Percentiles rank a stretch among this genome's conserved stretches.
These are phyloP conservation scores for Erythrophleum ivorense DNA, from an alignment of 331 rosid species.

Conservation along the genomic window DNA sequence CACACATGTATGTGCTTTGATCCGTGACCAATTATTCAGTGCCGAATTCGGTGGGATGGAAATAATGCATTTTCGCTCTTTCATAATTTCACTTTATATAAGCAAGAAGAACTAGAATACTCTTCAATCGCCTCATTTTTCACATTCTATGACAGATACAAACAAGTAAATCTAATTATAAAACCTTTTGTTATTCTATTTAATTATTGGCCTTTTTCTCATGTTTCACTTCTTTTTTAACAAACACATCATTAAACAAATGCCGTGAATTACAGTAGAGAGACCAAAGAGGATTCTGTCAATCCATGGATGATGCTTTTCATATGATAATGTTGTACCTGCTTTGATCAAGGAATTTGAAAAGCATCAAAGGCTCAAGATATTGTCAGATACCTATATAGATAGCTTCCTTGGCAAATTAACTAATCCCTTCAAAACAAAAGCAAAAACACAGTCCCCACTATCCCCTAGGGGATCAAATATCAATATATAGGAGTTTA, in stretches of 20 bases:
- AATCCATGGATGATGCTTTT: slow-evolving; percentile 15
- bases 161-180: neutral
- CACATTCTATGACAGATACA: neutral
- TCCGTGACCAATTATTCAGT: neutral
- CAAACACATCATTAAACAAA: slow-evolving; percentile 2
- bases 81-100: neutral
- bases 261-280: neutral
- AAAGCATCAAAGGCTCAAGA: slow-evolving; percentile 14
- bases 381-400: slow-evolving; percentile 21
- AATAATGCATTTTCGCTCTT: neutral
- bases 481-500: neutral
- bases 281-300: neutral
- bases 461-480: slow-evolving; percentile 6
- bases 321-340: neutral
- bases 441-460: neutral
- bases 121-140: neutral
- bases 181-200: too few species aligned
- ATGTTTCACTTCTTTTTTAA: neutral
- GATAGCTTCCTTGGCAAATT: slow-evolving; percentile 3
- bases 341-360: neutral
- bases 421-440: slow-evolving; percentile 30
- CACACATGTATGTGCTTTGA: neutral
- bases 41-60: neutral
- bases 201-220: neutral
- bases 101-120: neutral